phyloP scores from a whole-genome alignment of 2,329 filamentous ascomycete species.

The Alternaria hordeiaustralica region DNA sequence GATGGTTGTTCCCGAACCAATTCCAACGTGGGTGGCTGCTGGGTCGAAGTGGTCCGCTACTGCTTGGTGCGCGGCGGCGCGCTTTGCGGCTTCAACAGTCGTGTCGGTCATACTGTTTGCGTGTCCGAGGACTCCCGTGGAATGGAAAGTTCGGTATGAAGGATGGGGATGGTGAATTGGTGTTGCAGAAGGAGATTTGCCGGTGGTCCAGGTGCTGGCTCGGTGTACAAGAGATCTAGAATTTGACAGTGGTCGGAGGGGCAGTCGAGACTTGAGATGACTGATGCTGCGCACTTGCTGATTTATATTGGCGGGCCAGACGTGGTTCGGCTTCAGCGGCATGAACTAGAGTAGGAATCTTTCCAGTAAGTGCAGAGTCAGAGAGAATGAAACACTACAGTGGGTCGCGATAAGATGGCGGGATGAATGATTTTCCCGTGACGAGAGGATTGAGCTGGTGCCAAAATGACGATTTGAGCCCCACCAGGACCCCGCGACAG shows the following conservation, averaged over 20 bases:
- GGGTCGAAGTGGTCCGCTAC: slow-evolving; percentile 73
- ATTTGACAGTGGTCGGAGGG: slow-evolving; percentile 23
- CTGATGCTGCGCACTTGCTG: slow-evolving; percentile 37
- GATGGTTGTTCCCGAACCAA: slow-evolving; percentile 82
- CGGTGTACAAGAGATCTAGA: slow-evolving; percentile 9
- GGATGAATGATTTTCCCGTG: slow-evolving; percentile 10
- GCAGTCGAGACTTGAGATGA: slow-evolving; percentile 32
- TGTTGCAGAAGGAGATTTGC: neutral
- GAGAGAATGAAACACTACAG: neutral
- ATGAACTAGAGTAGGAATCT: slow-evolving; percentile 15
- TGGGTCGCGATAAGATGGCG: neutral
- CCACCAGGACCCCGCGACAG: slow-evolving; percentile 19
- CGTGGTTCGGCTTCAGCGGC: slow-evolving; percentile 12
- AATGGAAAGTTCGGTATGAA: slow-evolving; percentile 7
- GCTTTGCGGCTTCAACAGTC: slow-evolving; percentile 73
- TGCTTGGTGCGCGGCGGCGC: slow-evolving; percentile 74
- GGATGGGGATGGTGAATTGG: neutral
- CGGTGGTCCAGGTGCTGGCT: slow-evolving; percentile 1
- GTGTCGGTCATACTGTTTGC: slow-evolving; percentile 39
- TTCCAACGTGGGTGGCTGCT: slow-evolving; percentile 71
- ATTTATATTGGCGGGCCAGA: slow-evolving; percentile 25
- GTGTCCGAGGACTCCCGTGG: slow-evolving; percentile 7
- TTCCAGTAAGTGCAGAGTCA: neutral
- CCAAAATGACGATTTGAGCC: slow-evolving; percentile 13
- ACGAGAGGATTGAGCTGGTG: neutral